Evolutionary conservation across 1,139 yeast genomes (phyloP), one percentile per base, ranked within the genome.

Genomic region (Geotrichum fermentans): DNA sequence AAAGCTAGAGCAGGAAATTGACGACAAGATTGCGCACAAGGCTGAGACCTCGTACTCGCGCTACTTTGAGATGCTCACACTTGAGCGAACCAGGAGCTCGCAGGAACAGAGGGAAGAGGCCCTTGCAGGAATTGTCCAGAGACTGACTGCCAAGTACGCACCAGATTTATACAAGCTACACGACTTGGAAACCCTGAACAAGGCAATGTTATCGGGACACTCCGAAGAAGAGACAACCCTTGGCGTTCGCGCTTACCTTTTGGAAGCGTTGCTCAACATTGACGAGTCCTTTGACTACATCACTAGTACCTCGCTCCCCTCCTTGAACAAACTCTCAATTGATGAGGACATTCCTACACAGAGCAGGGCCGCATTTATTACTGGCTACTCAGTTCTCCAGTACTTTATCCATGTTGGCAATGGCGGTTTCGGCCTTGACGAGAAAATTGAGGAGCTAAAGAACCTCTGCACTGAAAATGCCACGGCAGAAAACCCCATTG

Each of bases 391-490:
- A 6, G 52, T 64, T 37, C 54, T 68, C 18, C 62, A 62, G 48
- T 67, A 57, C 45, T 57, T 64, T 44, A 50, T 60, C 47, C 56
- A 61, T 43, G 55, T 57, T 30, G 71, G 69, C 14, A 61, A 67
- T 32, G 68, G 70, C 16, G 70, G 70, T 3, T 67, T 58, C 54
- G 61, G 63, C 21, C 59, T 65, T 21, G 71, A 67, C 20, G 56
- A 56, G 3, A 49, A 56, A 5, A 60, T 62, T 29, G 56, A 55
- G 28, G 49, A 43, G 21, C 55, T 67, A n/a, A 40, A 65, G 34
- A 65, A 59, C 39, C 28, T 58, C 14, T 68, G 69, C 17, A 61
- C 64, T 16, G 64, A 61, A 38, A 17, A 16, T 3, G 21, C 39
- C 4, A 20, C 45, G 16, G 47, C 58, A 16, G 53, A 53, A 13